Conservation (phyloP, 2,329 filamentous ascomycete species). For the Fusarium bactridioides region DNA sequence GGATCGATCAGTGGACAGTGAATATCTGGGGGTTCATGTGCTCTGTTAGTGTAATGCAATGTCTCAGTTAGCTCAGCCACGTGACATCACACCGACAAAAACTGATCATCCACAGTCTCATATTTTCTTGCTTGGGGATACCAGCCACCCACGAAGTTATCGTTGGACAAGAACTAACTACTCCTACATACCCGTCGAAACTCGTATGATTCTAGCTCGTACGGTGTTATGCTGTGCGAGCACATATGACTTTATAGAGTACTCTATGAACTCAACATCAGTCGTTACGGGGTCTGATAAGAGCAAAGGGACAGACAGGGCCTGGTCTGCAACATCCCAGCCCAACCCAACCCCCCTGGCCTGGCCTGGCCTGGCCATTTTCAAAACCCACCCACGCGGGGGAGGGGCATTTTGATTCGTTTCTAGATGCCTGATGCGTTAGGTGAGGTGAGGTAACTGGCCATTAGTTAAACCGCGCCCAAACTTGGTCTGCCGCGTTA, state of each 20-base stretch:
- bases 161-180: slow-evolving; percentile 8
- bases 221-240: slow-evolving; percentile 17
- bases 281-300: not conserved
- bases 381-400: slow-evolving; percentile 37
- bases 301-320: not conserved
- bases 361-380: slow-evolving; percentile 7
- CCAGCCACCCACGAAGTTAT: slow-evolving; percentile 30
- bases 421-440: slow-evolving; percentile 37
- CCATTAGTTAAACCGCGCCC: slow-evolving; percentile 28
- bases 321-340: not conserved
- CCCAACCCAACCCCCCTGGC: slow-evolving; percentile 9
- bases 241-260: not conserved
- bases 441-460: slow-evolving; percentile 37
- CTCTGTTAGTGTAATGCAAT: not conserved
- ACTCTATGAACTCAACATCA: slow-evolving; percentile 20
- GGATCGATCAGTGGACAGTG: not conserved
- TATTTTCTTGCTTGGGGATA: slow-evolving; percentile 12
- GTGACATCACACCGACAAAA: slow-evolving; percentile 43
- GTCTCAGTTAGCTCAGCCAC: slow-evolving; percentile 32
- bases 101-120: slow-evolving; percentile 20
- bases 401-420: slow-evolving; percentile 40
- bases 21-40: not conserved
- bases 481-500: slow-evolving; percentile 39
- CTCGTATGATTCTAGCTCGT: slow-evolving; percentile 36
- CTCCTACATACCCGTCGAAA: slow-evolving; percentile 7